Conservation (phyloP, 768 basidiomycete species). For the Erythrobasidium yunnanense region DNA sequence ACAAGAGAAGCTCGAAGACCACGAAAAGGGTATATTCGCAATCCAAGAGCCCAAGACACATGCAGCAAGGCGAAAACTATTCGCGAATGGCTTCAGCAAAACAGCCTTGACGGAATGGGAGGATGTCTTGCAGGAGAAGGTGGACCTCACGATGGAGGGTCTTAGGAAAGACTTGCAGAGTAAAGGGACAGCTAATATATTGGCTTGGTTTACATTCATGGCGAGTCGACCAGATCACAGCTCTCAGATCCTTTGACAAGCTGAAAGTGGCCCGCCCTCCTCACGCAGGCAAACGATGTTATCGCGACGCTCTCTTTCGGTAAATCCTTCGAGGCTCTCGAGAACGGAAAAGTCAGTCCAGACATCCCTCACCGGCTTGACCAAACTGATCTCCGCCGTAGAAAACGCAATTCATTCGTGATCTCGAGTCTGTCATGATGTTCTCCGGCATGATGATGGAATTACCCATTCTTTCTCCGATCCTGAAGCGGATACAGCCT, state of each 20-base stretch:
- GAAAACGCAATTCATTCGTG: not conserved
- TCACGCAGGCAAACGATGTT: not conserved
- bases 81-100: not conserved
- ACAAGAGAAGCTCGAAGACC: no score
- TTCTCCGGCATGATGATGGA: not conserved
- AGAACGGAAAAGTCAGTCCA: not conserved
- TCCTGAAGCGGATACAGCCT: not conserved
- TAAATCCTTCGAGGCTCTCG: not conserved
- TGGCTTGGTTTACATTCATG: not conserved
- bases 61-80: not conserved
- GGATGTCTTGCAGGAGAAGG: not conserved
- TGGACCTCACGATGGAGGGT: not conserved
- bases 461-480: not conserved
- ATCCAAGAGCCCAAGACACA: not conserved
- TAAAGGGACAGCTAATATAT: not conserved
- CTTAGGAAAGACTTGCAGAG: not conserved
- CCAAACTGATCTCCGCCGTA: not conserved
- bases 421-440: not conserved
- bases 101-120: not conserved
- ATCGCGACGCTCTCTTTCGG: not conserved
- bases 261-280: not conserved
- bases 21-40: no score
- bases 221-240: not conserved
- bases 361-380: not conserved
- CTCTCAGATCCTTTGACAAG: not conserved